phyloP scores from a whole-genome alignment of 2,329 filamentous ascomycete genomes.

The Hypoxylon rubiginosum region DNA sequence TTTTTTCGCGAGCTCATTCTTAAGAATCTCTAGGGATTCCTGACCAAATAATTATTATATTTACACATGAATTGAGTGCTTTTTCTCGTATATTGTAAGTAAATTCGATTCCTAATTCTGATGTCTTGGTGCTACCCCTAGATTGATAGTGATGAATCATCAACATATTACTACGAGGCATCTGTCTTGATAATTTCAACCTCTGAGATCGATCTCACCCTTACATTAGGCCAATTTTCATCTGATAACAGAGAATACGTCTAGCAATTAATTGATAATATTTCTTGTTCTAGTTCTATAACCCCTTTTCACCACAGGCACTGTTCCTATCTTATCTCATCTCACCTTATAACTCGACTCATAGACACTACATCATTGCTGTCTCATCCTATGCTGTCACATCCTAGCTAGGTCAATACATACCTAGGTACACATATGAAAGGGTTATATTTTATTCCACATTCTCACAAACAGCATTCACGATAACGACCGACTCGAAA shows the following conservation, averaged over 20 bases:
- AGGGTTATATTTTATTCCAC: not conserved
- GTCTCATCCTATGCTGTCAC: no score
- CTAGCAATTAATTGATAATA: not conserved
- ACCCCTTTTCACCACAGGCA: no score
- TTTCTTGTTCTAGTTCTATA: not conserved
- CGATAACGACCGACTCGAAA: no score
- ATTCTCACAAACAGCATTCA: no score
- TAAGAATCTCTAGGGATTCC: no score
- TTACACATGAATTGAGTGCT: not conserved
- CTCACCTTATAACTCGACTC: not conserved
- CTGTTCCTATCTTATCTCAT: no score
- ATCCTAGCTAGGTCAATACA: no score
- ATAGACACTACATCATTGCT: no score
- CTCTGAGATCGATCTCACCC: not conserved
- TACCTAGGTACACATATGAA: not conserved
- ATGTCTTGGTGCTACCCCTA: conserved; percentile 2
- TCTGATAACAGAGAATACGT: not conserved
- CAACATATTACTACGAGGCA: not conserved
- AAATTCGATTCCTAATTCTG: not conserved
- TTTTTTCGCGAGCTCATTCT: no score
- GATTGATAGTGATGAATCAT: conserved; percentile 30
- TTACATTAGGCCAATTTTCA: not conserved
- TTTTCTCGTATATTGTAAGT: not conserved
- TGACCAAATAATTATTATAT: not conserved
- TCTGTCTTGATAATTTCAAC: not conserved